Evolutionary conservation across 2,329 filamentous ascomycete species (phyloP), one percentile per base, ranked within the genome.

Genomic region (Verticillium dahliae): DNA sequence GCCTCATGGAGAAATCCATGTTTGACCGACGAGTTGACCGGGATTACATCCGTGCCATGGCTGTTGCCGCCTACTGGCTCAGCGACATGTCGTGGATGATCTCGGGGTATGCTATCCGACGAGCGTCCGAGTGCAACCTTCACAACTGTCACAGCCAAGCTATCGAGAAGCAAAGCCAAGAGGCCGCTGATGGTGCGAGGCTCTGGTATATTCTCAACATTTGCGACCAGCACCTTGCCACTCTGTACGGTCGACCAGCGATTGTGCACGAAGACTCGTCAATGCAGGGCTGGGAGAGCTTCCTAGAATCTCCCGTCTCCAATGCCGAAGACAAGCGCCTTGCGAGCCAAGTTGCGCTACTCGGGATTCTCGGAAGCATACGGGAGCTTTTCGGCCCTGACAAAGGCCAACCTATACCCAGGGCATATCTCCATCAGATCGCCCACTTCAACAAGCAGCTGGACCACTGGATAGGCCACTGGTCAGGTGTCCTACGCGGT

Each of bases 61-160:
- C 83, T 52, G 80, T 87, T 4, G 85, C 82, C 0, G 81, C 84
- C 0, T 87, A 87, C 66, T 88, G 85, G 85, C 75, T 87, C 0
- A 83, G 82, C 4, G 85, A 88, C 62, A 74, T 86, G 22, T 85
- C 82, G 4, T 87, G 85, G 83, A 87, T 84, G 66, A 74, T 88
- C 0, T 85, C 83, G 0, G 85, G 85, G 0, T 76, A 80, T 60
- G 81, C 80, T 1, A 80, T 81, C 34, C 75, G 81, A 9, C 73
- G 80, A 15, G 81, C 81, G 0, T 78, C 77, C 4, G 80, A 82
- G 62, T 73, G 78, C 57, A 80, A 80, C 62, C 66, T 82, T 0
- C 74, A 76, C 54, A 76, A 72, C 61, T 78, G 76, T 61, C 79
- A 78, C 59, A 73, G 74, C 3, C 73, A 74, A 7, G 74, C 76